Base-by-base conservation (phyloP, 257 asterid species). In the Solanum pinnatisectum region DNA sequence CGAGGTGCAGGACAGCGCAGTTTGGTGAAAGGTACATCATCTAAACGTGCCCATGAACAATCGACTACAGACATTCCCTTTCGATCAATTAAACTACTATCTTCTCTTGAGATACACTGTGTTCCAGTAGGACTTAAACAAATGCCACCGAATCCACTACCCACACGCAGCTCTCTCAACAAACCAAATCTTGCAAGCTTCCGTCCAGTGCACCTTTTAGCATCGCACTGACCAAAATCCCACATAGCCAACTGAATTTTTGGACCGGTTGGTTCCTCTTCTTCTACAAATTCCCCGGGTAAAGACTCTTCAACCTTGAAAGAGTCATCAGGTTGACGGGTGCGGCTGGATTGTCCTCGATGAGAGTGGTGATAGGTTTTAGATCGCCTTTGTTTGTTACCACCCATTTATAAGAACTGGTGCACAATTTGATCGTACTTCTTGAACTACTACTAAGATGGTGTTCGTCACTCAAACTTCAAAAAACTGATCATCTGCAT, bases 161-260 rank as follows among this genome's bases (percentile, higher is more conserved):
- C 91, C 59, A 97, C 98, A 14, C 98, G 97, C 92, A 97, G 88
- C 92, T 96, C 99, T 92, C 94, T 97, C 92, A 97, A 90, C 79
- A 95, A 91, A 88, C 98, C 98, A 89, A 97, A 97, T 91, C 99
- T 93, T 40, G 99, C 96, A 91, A 97, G 99, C 90, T 97, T 97
- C 89, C 99, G 97, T 27, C 99, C 99, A 3, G 99, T 96, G 91
- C 99, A 97, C 92, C 93, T 96, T 95, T 97, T 97, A 22, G 98
- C 94, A 91, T 97, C 99, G 81, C 99, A 97, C 89, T 97, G 99
- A 18, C 96, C 98, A 89, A 97, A 97, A 93, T 97, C 99, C 99
- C 99, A 97, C 99, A 97, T 95, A 87, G 99, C 98, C 63, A 97
- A 98, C 91, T 96, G 97, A 92, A 97, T 89, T 39, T 90, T 90